These are phyloP conservation scores for Penicillium sp. DNA, from an alignment of 2,329 filamentous ascomycete species.

Conservation along the genomic window DNA sequence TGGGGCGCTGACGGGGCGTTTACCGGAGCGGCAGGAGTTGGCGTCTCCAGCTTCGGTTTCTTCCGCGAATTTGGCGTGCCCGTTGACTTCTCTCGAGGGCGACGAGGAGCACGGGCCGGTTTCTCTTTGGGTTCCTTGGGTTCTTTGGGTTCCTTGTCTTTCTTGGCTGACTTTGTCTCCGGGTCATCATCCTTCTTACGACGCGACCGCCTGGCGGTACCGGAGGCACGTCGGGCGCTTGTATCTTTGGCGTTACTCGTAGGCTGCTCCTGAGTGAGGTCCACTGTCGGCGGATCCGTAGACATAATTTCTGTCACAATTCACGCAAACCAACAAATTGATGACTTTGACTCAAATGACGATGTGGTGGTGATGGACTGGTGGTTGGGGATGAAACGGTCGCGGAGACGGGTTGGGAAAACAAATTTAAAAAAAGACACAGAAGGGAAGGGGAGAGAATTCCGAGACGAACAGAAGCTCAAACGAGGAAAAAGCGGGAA, in stretches of 20 bases:
- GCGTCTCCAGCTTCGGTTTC: conserved; percentile 44
- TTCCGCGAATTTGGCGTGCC: conserved; percentile 46
- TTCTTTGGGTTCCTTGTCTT: conserved; percentile 29
- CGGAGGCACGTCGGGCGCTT: conserved; percentile 35
- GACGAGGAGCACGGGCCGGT: conserved; percentile 31
- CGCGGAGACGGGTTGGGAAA: conserved; percentile 9
- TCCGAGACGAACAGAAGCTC: conserved; percentile 10
- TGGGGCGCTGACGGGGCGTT: conserved; percentile 12
- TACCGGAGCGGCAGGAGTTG: conserved; percentile 14
- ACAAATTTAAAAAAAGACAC: conserved; percentile 6
- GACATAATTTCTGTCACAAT: conserved; percentile 26
- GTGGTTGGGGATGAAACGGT: conserved; percentile 10
- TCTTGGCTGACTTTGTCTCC: conserved; percentile 29
- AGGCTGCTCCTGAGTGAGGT: conserved; percentile 28
- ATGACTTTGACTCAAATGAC: conserved; percentile 17
- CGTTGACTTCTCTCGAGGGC: conserved; percentile 38
- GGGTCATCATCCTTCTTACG: conserved; percentile 44
- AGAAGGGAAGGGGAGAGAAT: conserved; percentile 12
- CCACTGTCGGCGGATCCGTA: conserved; percentile 29
- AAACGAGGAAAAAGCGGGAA: conserved; percentile 5
- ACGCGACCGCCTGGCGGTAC: conserved; percentile 37
- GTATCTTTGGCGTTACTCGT: conserved; percentile 25
- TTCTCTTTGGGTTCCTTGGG: conserved; percentile 27
- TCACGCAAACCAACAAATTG: conserved; percentile 10
- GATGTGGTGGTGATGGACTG: conserved; percentile 14